Base-by-base conservation (phyloP, 768 basidiomycete genomes). In the Candolleomyces eurysporus region DNA sequence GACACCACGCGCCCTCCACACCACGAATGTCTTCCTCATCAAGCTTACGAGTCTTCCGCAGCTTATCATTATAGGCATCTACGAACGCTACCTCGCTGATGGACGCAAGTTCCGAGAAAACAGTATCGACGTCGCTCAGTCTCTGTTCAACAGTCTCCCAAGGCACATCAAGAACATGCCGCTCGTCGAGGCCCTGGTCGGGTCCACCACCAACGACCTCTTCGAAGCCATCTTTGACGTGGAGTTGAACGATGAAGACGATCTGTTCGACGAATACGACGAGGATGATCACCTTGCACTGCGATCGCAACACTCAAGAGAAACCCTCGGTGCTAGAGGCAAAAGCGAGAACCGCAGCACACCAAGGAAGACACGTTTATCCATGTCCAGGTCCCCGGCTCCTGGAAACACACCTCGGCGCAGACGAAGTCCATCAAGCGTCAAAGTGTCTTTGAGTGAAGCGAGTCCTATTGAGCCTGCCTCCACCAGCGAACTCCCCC, bases 21-120 rank as follows among this genome's bases (percentile, higher is more conserved):
- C 88, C 2, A 76, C 84, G 40, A 96, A 96, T 65, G 94, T 96
- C 4, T 88, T 94, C 70, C 79, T 94, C 55, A 94, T 97, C 72
- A 90, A 86, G 62, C 59, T 90, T 16, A 96, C 94, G 17, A 90
- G 87, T 39, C 88, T 96, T 68, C 94, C 93, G 0, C 84, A 88
- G 52, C 82, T 97, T 30, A 70, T 95, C 32, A 68, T 80, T 54
- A 94, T 97, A 61, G 86, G 85, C 7, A 68, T 88, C 10, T 94
- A 95, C 72, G 95, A 97, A 73, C 83, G 94, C 2, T 85, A 84
- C 68, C 74, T 91, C 21, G 78, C 82, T 8, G 72, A 78, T 19
- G 84, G 84, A 2, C 78, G 77, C 58, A 78, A 68, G 42, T 72
- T 82, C 56, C 82, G 84, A n/a, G 81, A 83, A 62, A 76, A 78